These are phyloP conservation scores for Thielaviopsis populi DNA, from an alignment of 2,329 filamentous ascomycete genomes.

Conservation along the genomic window DNA sequence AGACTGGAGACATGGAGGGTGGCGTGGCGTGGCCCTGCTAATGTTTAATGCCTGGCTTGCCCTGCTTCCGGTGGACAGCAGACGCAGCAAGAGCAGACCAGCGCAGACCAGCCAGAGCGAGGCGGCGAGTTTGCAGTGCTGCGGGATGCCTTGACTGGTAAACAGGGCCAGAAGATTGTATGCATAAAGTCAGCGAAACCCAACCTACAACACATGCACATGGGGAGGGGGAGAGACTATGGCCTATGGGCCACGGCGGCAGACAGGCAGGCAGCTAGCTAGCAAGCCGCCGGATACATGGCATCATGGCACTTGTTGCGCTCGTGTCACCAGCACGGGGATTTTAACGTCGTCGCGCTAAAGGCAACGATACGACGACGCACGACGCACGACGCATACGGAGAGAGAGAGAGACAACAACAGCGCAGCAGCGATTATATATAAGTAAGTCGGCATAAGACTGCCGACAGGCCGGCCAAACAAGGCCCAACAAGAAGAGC, in stretches of 20 bases:
- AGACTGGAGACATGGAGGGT: not conserved
- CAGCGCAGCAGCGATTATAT: too few species aligned
- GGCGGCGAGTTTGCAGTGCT: too few species aligned
- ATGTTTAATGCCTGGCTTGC: not conserved
- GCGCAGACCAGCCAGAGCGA: not conserved
- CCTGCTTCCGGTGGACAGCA: not conserved
- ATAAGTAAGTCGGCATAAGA: too few species aligned
- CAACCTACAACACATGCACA: not conserved
- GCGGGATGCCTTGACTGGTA: not conserved
- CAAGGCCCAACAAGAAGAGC: too few species aligned
- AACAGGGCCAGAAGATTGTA: not conserved
- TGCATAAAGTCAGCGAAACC: conserved; percentile 3
- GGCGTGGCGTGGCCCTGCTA: too few species aligned
- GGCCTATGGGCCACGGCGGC: too few species aligned
- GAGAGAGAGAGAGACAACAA: not conserved
- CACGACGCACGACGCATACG: not conserved
- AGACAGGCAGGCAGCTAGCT: not conserved
- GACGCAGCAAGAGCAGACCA: not conserved
- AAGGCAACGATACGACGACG: not conserved
- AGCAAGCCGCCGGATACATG: not conserved
- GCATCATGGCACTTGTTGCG: not conserved
- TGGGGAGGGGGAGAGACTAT: not conserved
- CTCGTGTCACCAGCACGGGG: not conserved
- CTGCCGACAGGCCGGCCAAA: too few species aligned
- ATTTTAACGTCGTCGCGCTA: not conserved